Conservation (phyloP, 768 basidiomycete species). For the Phlebiopsis flavidoalba region DNA sequence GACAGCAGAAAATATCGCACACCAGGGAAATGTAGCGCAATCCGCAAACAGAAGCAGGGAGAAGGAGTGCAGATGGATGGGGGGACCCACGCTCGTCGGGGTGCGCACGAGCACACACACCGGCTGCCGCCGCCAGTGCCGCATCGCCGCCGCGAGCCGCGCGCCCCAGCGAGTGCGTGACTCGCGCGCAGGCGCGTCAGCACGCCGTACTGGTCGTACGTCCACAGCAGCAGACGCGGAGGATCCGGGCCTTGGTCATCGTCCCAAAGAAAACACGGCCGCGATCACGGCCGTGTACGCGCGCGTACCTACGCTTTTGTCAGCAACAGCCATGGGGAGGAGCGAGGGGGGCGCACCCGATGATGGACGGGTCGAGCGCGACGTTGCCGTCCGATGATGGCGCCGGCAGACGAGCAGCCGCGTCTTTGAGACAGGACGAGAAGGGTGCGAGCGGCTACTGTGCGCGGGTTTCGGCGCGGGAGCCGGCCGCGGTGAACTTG, state of each 20-base stretch:
- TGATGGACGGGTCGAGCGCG: slow-evolving; percentile 48
- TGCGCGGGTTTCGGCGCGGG: slow-evolving; percentile 33
- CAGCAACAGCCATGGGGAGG: not conserved
- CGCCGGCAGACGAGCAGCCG: slow-evolving; percentile 34
- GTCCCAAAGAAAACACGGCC: slow-evolving; percentile 40
- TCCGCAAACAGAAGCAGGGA: not conserved
- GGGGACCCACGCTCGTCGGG: slow-evolving; percentile 61
- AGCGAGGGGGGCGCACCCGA: slow-evolving; percentile 35
- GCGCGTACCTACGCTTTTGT: slow-evolving; percentile 46
- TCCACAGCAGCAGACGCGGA: slow-evolving; percentile 57
- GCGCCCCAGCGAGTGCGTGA: slow-evolving; percentile 37
- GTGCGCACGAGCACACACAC: slow-evolving; percentile 60
- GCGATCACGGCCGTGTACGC: slow-evolving; percentile 41
- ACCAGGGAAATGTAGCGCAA: no score
- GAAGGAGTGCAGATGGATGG: not conserved
- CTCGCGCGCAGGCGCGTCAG: slow-evolving; percentile 38
- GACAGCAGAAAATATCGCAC: no score
- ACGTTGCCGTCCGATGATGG: slow-evolving; percentile 57
- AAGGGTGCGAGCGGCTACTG: slow-evolving; percentile 39
- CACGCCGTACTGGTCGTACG: slow-evolving; percentile 52
- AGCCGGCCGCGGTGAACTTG: slow-evolving; percentile 60
- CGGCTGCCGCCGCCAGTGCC: slow-evolving; percentile 42
- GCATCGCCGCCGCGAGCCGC: slow-evolving; percentile 40
- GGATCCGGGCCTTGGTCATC: slow-evolving; percentile 48
- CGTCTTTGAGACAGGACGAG: slow-evolving; percentile 35